Evolutionary conservation across 1,284 basidiomycete species (phyloP), one percentile per base, ranked within the genome.

Genomic region (Farysia itapuensis): DNA sequence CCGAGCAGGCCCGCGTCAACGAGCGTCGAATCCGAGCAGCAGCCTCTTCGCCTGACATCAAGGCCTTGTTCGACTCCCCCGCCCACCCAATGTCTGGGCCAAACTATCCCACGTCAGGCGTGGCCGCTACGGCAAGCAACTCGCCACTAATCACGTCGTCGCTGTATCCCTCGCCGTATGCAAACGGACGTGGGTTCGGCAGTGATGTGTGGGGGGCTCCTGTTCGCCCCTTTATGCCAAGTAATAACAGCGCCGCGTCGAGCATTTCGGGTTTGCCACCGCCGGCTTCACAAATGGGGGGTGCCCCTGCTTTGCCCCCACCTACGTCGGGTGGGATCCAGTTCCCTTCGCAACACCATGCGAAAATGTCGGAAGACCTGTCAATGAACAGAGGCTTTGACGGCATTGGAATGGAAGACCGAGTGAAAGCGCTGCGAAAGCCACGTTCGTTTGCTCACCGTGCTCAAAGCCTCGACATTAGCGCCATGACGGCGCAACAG

Each of bases 11-110:
- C 74, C 85, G 84, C 23, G 83, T 84, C 35, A 81, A 84, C 34
- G 88, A 89, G 72, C 83, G 88, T 42, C 81, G 89, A 34, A 80
- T 91, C 38, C 84, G 90, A 36, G 80, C 92, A 47, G 89, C 89
- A 9, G 89, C 85, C 61, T 90, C 90, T 8, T 89, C 91, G 4
- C 89, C 90, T 0, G 90, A 96, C 71, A 92, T 97, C 50, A 96
- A 96, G 78, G 91, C 93, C 1, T 78, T 96, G 51, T 96, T 97
- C 79, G 90, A 70, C 30, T 59, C 63, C n/a, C 57, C 65, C 32
- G 43, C 56, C 28, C 32, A 52, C 20, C 57, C 52, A 63, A 67
- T 78, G 79, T 58, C 78, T 77, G 70, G 81, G 81, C 71, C 35
- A 25, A 80, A 64, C 82, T 84, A 4, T 41, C 39, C 51, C 11